Percentiles rank a stretch among this genome's conserved stretches.
phyloP scores from a whole-genome alignment of 2,329 filamentous ascomycete genomes.

The Purpureocillium lavendulum region DNA sequence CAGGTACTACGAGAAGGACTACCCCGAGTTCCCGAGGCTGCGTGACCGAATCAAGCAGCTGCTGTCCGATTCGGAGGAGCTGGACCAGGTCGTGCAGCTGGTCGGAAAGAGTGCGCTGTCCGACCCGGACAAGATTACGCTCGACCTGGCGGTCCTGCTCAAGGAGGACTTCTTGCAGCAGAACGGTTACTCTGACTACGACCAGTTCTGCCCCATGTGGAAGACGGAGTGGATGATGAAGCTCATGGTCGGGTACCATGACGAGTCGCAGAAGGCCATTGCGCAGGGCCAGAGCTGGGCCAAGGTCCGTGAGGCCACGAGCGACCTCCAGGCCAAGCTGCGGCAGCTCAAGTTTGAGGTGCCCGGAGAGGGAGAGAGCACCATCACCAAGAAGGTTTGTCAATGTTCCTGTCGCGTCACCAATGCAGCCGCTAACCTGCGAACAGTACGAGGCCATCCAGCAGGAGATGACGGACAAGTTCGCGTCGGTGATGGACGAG shows the following conservation, averaged over 20 bases:
- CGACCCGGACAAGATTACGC: constrained; percentile 95
- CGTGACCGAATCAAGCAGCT: constrained; percentile 91
- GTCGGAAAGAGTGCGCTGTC: constrained; percentile 96
- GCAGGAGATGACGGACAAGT: constrained; percentile 93
- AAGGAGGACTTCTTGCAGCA: constrained; percentile 99
- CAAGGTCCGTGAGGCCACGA: constrained; percentile 86
- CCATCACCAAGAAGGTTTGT: constrained; percentile 72
- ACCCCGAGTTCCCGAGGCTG: constrained; percentile 87
- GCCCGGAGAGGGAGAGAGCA: constrained; percentile 75
- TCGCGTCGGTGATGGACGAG: constrained; percentile 92
- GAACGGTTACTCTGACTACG: constrained; percentile 98
- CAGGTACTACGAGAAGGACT: constrained; percentile 89
- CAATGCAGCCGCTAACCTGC: constrained; percentile 26
- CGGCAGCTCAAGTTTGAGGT: constrained; percentile 96
- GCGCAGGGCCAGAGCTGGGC: constrained; percentile 84
- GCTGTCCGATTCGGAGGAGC: constrained; percentile 87
- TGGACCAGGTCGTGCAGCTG: constrained; percentile 97
- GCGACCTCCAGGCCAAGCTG: constrained; percentile 76
- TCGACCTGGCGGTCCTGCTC: constrained; percentile 82
- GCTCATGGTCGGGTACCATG: constrained; percentile 95
- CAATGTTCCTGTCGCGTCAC: background rate
- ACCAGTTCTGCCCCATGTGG: constrained; percentile 98
- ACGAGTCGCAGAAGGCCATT: constrained; percentile 93
- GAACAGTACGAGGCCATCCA: constrained; percentile 81
- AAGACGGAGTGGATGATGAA: constrained; percentile 99